phyloP scores from a whole-genome alignment of 108 stramenopile species.

The Chaetoceros muelleri region DNA sequence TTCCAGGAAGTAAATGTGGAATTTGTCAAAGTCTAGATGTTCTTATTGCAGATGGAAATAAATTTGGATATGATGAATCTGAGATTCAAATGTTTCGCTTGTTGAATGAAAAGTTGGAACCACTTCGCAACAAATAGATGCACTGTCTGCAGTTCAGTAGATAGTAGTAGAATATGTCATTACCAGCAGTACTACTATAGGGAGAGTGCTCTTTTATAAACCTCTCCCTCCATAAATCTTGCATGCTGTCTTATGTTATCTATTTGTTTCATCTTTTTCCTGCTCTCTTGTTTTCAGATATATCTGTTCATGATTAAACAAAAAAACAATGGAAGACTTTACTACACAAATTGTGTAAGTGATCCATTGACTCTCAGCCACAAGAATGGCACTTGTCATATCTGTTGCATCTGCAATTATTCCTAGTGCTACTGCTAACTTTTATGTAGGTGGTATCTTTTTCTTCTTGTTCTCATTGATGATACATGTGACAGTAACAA shows the following conservation, averaged over 20 bases:
- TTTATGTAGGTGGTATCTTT: too few relatives aligned
- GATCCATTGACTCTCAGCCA: too few relatives aligned
- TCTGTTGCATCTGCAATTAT: too few relatives aligned
- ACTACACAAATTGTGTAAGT: too few relatives aligned
- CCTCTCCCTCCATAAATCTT: neutral
- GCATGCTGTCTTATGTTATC: neutral
- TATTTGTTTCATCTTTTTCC: neutral
- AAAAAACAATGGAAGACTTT: too few relatives aligned
- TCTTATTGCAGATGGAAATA: neutral
- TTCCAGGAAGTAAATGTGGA: constrained; percentile 16
- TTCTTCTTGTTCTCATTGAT: too few relatives aligned
- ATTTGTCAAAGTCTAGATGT: neutral
- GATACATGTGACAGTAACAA: too few relatives aligned
- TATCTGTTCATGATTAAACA: too few relatives aligned
- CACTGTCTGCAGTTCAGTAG: too few relatives aligned
- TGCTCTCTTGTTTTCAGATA: too few relatives aligned
- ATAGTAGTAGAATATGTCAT: constrained; percentile 23
- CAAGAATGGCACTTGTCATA: too few relatives aligned
- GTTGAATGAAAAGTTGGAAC: constrained; percentile 12
- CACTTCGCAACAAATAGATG: constrained; percentile 21
- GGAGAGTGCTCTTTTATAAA: neutral
- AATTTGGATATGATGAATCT: constrained; percentile 1
- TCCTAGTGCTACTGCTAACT: too few relatives aligned
- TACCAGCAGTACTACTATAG: neutral
- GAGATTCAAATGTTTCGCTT: constrained; percentile 7